These are phyloP conservation scores for Eutypa lata DNA, from an alignment of 2,329 filamentous ascomycete species.

Conservation along the genomic window DNA sequence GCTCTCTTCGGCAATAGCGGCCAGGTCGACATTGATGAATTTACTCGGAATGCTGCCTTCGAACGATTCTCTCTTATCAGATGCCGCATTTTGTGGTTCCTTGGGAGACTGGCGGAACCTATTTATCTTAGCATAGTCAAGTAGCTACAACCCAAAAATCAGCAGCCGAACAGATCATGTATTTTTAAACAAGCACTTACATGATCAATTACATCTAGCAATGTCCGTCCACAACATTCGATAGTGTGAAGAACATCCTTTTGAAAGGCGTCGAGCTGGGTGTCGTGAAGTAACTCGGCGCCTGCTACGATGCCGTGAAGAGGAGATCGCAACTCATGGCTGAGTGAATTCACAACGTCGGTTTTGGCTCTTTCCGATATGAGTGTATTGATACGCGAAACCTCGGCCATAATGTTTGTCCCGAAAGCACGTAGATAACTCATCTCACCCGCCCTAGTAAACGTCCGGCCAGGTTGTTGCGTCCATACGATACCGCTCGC, in stretches of 20 bases:
- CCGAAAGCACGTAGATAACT: constrained; percentile 50
- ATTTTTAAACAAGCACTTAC: constrained; percentile 19
- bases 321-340: constrained; percentile 59
- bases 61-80: constrained; percentile 9
- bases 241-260: constrained; percentile 46
- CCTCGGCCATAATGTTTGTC: constrained; percentile 54
- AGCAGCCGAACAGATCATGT: background rate
- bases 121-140: constrained; percentile 55
- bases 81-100: constrained; percentile 7
- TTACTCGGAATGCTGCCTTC: constrained; percentile 20
- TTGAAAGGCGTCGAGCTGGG: constrained; percentile 43
- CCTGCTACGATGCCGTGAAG: constrained; percentile 58
- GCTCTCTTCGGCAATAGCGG: constrained; percentile 42
- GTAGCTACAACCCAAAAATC: constrained; percentile 4
- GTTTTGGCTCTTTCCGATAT: constrained; percentile 47
- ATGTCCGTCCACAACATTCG: constrained; percentile 46
- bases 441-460: constrained; percentile 46
- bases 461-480: constrained; percentile 36
- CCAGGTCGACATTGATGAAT: constrained; percentile 30
- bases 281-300: constrained; percentile 52
- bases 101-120: constrained; percentile 25
- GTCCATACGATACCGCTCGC: constrained; percentile 50
- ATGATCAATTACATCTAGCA: constrained; percentile 53
- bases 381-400: constrained; percentile 41
- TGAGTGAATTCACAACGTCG: constrained; percentile 58